Evolutionary conservation across 1,139 yeast species (phyloP), one percentile per base, ranked within the genome.

Genomic region (Saccharomyces hybrid): DNA sequence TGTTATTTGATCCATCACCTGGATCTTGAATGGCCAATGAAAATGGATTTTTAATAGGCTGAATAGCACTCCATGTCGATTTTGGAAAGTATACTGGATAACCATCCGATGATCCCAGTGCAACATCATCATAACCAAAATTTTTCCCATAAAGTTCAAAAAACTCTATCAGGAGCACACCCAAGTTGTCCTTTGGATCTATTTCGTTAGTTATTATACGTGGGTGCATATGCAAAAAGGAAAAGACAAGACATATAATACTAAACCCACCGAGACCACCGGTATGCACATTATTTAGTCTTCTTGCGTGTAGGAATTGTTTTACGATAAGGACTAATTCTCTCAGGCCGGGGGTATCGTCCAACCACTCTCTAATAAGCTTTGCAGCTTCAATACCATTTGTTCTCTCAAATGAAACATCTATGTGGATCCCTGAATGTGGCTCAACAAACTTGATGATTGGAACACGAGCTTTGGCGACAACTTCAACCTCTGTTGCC

Each of bases 251-350:
- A 62, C 97, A 91, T 49, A 91, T 89, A 29, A 91, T 89, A 9
- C 97, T 84, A 67, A 87, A 93, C 0, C 99, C 99, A 38, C 99
- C 99, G 19, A 95, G 75, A 0, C 99, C 99, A 56, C 99, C 99
- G 19, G 86, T 85, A 65, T 88, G 96, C n/a, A 93, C 99, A 64
- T 89, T 88, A 64, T 91, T 91, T 58, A 93, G 74, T 59, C 80
- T 82, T 62, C 98, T 77, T 3, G 91, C 83, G 49, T 93, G 78
- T 54, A 95, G 75, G 65, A 91, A 93, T 65, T 89, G 97, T 69
- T 95, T 93, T n/a, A 93, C 80, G 3, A 90, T 83, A 55, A 93
- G 76, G 0, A 88, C 96, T 56, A 95, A 72, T 65, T 91, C 96
- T 60, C 97, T 75, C 54, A 93, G 72, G 0, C 96, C 97, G 0